phyloP scores from a whole-genome alignment of 306 rosid species.

The Oxytropis ochrocephala region DNA sequence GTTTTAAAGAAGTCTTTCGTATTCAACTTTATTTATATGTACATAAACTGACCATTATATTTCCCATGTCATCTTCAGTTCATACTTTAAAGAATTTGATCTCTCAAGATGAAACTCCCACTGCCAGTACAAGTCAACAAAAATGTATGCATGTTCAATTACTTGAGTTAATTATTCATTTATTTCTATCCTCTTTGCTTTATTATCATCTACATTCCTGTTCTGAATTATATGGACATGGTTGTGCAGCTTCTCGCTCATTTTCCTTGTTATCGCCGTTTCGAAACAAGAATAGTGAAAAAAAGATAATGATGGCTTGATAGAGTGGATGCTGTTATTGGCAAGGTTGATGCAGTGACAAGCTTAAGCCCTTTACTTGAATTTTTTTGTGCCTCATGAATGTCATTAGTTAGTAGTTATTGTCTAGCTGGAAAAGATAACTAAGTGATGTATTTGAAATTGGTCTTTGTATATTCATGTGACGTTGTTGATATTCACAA shows the following conservation, averaged over 20 bases:
- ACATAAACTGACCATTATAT: conserved; percentile 14
- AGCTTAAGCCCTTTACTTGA: conserved; percentile 10
- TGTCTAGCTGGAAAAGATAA: conserved; percentile 12
- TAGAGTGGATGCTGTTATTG: conserved; percentile 9
- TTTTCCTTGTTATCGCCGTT: conserved; percentile 94
- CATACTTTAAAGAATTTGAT: conserved; percentile 80
- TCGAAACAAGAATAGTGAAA: conserved; percentile 76
- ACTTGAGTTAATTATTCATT: conserved; percentile 1
- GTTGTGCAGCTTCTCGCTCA: conserved; percentile 72
- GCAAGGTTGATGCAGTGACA: conserved; percentile 20
- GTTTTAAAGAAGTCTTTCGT: not conserved
- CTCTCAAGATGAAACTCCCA: conserved; percentile 76
- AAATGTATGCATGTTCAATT: conserved; percentile 42
- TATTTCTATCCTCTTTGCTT: not conserved
- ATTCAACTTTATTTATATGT: not conserved
- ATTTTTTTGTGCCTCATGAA: not conserved
- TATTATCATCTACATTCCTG: not conserved
- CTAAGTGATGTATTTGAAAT: conserved; percentile 2
- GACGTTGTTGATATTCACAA: conserved; percentile 22
- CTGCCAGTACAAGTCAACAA: conserved; percentile 47
- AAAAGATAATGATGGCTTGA: conserved; percentile 51
- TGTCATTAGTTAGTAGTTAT: conserved; percentile 14
- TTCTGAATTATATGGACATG: conserved; percentile 7
- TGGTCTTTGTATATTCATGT: conserved; percentile 34
- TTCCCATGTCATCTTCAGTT: conserved; percentile 41